These are phyloP conservation scores for Linum tenue DNA, from an alignment of 345 rosid species.

Conservation along the genomic window DNA sequence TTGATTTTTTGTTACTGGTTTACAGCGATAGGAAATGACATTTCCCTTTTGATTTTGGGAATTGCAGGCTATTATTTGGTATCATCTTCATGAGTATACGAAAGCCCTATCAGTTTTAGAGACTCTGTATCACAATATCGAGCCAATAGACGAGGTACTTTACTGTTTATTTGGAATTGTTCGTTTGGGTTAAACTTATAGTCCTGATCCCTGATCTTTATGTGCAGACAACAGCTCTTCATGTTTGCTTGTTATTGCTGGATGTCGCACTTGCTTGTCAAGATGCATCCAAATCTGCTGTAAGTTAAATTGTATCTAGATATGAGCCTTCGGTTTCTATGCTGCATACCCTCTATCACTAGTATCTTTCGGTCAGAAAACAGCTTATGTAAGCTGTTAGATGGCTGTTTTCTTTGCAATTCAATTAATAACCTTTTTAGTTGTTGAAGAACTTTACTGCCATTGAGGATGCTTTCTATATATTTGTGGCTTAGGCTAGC, in stretches of 20 bases:
- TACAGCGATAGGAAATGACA: slow-evolving; percentile 7
- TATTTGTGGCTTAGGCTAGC: background rate
- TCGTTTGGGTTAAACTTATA: background rate
- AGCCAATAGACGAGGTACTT: slow-evolving; percentile 79
- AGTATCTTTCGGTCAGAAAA: background rate
- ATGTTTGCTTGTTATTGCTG: slow-evolving; percentile 72
- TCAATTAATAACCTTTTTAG: too few relatives aligned
- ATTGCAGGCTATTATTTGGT: slow-evolving; percentile 77
- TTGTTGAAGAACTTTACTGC: background rate
- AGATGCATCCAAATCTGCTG: slow-evolving; percentile 72
- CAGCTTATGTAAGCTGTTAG: background rate
- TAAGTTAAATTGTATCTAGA: slow-evolving; percentile 31
- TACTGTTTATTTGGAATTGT: slow-evolving; percentile 6
- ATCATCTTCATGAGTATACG: slow-evolving; percentile 73
- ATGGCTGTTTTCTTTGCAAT: too few relatives aligned
- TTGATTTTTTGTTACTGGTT: background rate
- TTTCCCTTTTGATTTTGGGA: slow-evolving; percentile 18
- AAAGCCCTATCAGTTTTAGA: slow-evolving; percentile 71
- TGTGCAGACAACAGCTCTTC: slow-evolving; percentile 76
- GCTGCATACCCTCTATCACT: background rate
- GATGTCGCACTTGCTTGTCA: slow-evolving; percentile 77
- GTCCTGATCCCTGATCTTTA: slow-evolving; percentile 15
- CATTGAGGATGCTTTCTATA: background rate
- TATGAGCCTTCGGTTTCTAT: background rate
- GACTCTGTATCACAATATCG: slow-evolving; percentile 67